These are phyloP conservation scores for Aspergillus neotritici DNA, from an alignment of 2,329 filamentous ascomycete genomes.

Conservation along the genomic window DNA sequence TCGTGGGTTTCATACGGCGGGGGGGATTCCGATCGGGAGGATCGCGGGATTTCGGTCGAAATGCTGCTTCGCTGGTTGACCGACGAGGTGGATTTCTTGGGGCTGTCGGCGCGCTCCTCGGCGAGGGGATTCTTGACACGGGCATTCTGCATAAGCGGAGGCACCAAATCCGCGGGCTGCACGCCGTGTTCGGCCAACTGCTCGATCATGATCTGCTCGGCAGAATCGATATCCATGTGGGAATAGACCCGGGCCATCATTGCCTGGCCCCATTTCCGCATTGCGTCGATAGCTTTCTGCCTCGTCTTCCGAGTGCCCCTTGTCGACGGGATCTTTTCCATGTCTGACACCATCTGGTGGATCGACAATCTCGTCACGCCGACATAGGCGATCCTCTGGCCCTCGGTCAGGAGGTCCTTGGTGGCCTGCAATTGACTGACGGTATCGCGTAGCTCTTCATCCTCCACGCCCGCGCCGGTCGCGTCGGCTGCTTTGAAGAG, in stretches of 20 bases:
- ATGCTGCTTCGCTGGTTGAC: conserved; percentile 22
- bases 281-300: conserved; percentile 64
- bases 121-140: conserved; percentile 90
- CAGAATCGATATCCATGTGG: conserved; percentile 90
- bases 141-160: conserved; percentile 83
- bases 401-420: conserved; percentile 90
- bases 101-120: conserved; percentile 32
- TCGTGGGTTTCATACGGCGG: conserved; percentile 56
- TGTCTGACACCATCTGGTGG: conserved; percentile 66
- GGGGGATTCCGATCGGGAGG: conserved; percentile 48
- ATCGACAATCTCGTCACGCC: conserved; percentile 79
- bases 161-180: conserved; percentile 73
- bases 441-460: conserved; percentile 80
- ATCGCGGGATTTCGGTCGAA: conserved; percentile 31
- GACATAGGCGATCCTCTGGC: conserved; percentile 93
- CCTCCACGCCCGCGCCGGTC: conserved; percentile 59
- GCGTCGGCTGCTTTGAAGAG: conserved; percentile 71
- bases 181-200: conserved; percentile 92
- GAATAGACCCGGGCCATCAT: conserved; percentile 93
- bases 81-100: conserved; percentile 38
- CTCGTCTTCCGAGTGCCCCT: conserved; percentile 68
- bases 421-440: conserved; percentile 90
- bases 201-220: conserved; percentile 97
- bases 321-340: conserved; percentile 54
- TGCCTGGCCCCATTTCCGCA: conserved; percentile 95